Evolutionary conservation across 2,329 filamentous ascomycete genomes (phyloP), one percentile per base, ranked within the genome.

Genomic region (Sclerotinia subarctica): DNA sequence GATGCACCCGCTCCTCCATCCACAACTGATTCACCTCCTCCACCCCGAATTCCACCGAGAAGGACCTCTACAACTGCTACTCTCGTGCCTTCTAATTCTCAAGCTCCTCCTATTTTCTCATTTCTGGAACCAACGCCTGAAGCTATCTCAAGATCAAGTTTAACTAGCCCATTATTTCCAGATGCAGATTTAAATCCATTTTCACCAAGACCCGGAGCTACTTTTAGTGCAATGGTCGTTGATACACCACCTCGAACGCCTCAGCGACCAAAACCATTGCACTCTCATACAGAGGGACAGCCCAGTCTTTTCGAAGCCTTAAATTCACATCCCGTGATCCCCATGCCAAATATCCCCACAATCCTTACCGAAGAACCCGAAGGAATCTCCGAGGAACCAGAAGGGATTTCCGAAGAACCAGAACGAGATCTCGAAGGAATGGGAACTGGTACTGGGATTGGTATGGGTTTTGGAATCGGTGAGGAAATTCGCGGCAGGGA

Each of bases 401-500:
- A 26, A 62, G 46, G 15, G 19, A n/a, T 32, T 21, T 13, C 59
- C 17, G 46, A 38, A 51, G 59, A 62, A 51, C n/a, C 46, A 8
- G 59, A 62, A 62, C 21, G 29, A 7, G 29, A 62, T 62, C 59
- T 62, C 5, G 59, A 62, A 13, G 59, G 59, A 11, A 62, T 62
- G 59, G 59, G 59, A 38, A 62, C 29, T 11, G 59, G 59, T 24
- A 62, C 59, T 19, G 59, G 59, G 10, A 62, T 62, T 2, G 59
- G 59, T n/a, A 62, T 62, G 59, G 59, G 59, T 24, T 62, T 62
- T 38, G 59, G 59, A 5, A 62, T 62, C n/a, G 59, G 59, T 1
- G 59, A 62, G 35, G 59, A 62, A 62, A 49, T 64, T 1, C 62
- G 51, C 19, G 60, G 60, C 6, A n/a, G 49, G 52, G 54, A 66